These are phyloP conservation scores for Starmerella geochares DNA, from an alignment of 805 yeast genomes.

Conservation along the genomic window DNA sequence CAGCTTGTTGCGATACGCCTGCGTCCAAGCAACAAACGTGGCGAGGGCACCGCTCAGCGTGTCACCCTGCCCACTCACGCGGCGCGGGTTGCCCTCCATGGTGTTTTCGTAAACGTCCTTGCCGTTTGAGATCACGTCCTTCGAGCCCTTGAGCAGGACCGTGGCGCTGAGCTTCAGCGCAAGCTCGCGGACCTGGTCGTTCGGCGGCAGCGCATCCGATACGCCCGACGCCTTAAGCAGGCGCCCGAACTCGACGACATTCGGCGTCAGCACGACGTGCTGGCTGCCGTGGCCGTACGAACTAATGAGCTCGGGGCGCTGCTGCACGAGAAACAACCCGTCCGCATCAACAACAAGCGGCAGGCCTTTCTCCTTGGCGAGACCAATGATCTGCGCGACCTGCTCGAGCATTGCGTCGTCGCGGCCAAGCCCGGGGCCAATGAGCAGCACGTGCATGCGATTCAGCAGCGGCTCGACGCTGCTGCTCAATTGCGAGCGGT, in stretches of 20 bases:
- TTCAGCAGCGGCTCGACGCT: conserved; percentile 41
- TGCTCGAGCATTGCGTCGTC: conserved; percentile 57
- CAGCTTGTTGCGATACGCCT: conserved; percentile 46
- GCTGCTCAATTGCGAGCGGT: conserved; percentile 26
- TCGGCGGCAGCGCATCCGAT: conserved; percentile 14
- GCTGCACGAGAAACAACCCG: conserved; percentile 58
- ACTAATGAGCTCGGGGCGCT: conserved; percentile 37
- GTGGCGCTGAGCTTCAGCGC: conserved; percentile 47
- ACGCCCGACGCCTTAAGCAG: conserved; percentile 42
- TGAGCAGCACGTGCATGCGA: conserved; percentile 68
- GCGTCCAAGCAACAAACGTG: conserved; percentile 70
- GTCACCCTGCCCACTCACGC: conserved; percentile 97
- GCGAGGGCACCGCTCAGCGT: conserved; percentile 80
- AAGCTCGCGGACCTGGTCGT: conserved; percentile 34
- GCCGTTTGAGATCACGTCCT: conserved; percentile 54
- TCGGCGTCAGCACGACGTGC: conserved; percentile 75
- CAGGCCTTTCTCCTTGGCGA: conserved; percentile 44
- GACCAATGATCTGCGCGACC: conserved; percentile 47
- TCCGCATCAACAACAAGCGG: conserved; percentile 90
- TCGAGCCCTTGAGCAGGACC: conserved; percentile 61
- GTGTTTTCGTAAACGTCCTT: conserved; percentile 37
- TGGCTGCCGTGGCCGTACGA: conserved; percentile 38
- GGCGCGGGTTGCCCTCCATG: conserved; percentile 54
- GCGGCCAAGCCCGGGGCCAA: conserved; percentile 93
- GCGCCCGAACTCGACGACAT: conserved; percentile 71